Conservation (phyloP, 768 basidiomycete genomes). For the Rhodotorula sphaerocarpa region DNA sequence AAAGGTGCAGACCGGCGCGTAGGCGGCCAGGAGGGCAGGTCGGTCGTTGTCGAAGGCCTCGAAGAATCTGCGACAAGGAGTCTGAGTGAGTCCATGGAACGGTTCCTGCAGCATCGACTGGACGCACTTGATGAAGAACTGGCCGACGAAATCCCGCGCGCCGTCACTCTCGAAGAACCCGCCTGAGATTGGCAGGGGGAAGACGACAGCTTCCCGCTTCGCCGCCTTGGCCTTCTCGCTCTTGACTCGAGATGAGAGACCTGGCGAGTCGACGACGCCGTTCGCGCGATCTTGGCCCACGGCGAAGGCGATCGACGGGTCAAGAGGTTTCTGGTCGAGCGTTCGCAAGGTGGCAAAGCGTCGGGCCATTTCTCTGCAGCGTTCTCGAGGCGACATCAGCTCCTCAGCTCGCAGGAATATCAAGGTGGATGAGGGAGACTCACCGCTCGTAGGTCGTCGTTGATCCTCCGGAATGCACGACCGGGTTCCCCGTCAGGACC, state of each 20-base stretch:
- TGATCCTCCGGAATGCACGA: slow-evolving; percentile 57
- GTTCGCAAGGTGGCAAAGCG: slow-evolving; percentile 74
- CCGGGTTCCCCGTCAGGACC: slow-evolving; percentile 65
- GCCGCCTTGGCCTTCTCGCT: slow-evolving; percentile 47
- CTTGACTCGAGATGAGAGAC: slow-evolving; percentile 41
- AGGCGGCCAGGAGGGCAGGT: slow-evolving; percentile 58
- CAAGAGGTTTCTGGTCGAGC: slow-evolving; percentile 72
- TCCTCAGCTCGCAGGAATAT: no score
- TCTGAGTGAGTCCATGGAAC: not conserved
- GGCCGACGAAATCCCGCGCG: slow-evolving; percentile 58
- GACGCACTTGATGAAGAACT: slow-evolving; percentile 67
- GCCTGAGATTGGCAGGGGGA: slow-evolving; percentile 61
- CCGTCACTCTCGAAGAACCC: slow-evolving; percentile 52
- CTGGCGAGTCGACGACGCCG: slow-evolving; percentile 37
- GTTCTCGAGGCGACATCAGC: slow-evolving; percentile 6
- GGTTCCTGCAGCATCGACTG: no score
- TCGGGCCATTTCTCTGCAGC: slow-evolving; percentile 62
- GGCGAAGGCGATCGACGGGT: slow-evolving; percentile 50
- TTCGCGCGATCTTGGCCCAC: slow-evolving; percentile 53
- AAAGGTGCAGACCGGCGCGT: slow-evolving; percentile 80
- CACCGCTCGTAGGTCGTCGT: slow-evolving; percentile 63
- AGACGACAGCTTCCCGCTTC: slow-evolving; percentile 52
- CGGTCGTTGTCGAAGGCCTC: slow-evolving; percentile 72
- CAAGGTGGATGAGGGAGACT: slow-evolving; percentile 31
- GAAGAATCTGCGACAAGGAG: slow-evolving; percentile 48